phyloP scores from a whole-genome alignment of 768 basidiomycete genomes.

The Rhizopogon rudus region DNA sequence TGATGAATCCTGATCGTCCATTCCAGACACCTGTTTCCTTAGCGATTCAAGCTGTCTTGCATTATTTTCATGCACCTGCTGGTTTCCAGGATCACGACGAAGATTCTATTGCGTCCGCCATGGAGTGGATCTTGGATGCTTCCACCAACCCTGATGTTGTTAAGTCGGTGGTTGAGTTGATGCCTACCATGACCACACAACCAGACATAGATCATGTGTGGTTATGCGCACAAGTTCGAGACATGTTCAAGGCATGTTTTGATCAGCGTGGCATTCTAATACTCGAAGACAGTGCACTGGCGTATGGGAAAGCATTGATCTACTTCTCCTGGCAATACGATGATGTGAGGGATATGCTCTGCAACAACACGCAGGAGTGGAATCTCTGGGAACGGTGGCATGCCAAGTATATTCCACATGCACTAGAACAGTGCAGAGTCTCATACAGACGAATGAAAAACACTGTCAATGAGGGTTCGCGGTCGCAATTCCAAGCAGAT shows the following conservation, averaged over 20 bases:
- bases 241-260: neutral
- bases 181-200: no score
- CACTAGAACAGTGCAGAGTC: neutral
- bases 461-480: no score
- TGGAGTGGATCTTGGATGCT: no score
- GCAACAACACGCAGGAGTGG: rapidly evolving
- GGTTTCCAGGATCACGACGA: no score
- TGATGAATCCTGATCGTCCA: neutral
- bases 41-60: no score
- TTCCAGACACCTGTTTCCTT: no score
- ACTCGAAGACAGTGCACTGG: neutral
- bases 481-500: neutral
- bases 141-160: no score
- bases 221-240: neutral
- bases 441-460: neutral
- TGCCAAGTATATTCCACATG: neutral
- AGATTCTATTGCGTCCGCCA: no score
- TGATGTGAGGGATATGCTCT: neutral
- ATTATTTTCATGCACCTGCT: no score
- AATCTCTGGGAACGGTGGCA: neutral
- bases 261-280: neutral
- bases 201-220: neutral
- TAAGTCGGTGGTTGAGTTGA: no score
- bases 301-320: neutral
- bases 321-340: neutral